These are phyloP conservation scores for Boletellus deceptivus DNA, from an alignment of 1,284 basidiomycete genomes.

Conservation along the genomic window DNA sequence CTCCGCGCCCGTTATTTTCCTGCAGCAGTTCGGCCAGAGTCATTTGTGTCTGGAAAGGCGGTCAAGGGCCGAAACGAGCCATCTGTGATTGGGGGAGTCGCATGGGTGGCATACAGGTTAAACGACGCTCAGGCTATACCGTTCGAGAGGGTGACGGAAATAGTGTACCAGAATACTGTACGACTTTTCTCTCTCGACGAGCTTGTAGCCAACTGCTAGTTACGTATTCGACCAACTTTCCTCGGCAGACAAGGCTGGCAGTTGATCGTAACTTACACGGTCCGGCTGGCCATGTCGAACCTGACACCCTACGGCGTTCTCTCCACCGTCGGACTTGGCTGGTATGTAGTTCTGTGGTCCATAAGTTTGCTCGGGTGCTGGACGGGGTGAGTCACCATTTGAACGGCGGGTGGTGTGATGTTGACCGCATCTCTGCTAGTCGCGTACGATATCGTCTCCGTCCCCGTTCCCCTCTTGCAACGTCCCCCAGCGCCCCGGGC, in stretches of 20 bases:
- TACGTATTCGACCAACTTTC: not conserved
- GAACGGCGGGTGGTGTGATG: conserved; percentile 2
- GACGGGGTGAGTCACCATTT: conserved; percentile 62
- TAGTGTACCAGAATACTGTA: conserved; percentile 67
- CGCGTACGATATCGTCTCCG: conserved; percentile 69
- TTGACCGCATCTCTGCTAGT: conserved; percentile 40
- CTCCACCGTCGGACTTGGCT: conserved; percentile 54
- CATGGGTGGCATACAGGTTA: conserved; percentile 70
- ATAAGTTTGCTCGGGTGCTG: conserved; percentile 76
- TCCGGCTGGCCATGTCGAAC: conserved; percentile 14
- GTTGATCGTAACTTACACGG: not conserved
- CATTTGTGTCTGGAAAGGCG: conserved; percentile 57
- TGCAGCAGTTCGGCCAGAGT: conserved; percentile 62
- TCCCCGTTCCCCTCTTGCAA: conserved; percentile 61
- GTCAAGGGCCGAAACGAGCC: conserved; percentile 89
- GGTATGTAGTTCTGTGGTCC: conserved; percentile 75
- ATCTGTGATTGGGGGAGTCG: conserved; percentile 68
- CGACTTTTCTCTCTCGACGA: conserved; percentile 57
- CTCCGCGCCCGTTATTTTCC: conserved; percentile 56
- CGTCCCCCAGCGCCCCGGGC: conserved; percentile 64
- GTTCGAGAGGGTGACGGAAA: conserved; percentile 59
- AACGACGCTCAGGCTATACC: conserved; percentile 43
- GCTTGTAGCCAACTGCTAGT: conserved; percentile 12
- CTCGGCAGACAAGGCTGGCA: too few species aligned
- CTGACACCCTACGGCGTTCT: conserved; percentile 19